Base-by-base conservation (phyloP, 371 early-diverging fungal genomes). In the Encephalitozoon intestinalis region DNA sequence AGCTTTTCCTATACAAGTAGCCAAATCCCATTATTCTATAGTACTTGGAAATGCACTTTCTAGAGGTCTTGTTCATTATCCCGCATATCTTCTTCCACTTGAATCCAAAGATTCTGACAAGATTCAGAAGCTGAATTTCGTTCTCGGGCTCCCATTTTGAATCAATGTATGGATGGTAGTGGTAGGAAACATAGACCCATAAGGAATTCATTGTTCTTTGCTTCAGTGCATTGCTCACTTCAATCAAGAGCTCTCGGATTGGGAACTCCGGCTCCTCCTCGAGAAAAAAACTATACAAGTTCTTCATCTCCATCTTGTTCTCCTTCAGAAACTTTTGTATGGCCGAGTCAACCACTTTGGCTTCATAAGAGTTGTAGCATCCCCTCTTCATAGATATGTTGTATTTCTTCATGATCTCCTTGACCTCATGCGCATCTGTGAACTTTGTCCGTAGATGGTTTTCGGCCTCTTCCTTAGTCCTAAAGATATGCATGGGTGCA, bases 11-110 rank as follows among this genome's bases (percentile, higher is more conserved):
- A 18, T 37, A 34, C 28, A 58, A 15, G 31, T 58, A 58, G 2
- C 18, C 21, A 28, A 34, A 58, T 21, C 58, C 58, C 58, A 58
- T 58, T 30, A 58, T 58, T 12, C 58, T 30, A 34, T 58, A 58
- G 34, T 58, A 58, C 18, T 28, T 58, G n/a, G 30, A 34, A 34
- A 58, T 58, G n/a, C 58, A 58, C 34, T 58, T 58, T 18, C 58
- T 30, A 11, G 58, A 58, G 58, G 34, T 58, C 58, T 58, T 58
- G 58, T 58, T 58, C 58, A 58, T 58, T 31, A 58, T 58, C 21
- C 58, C 58, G 18, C 58, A 58, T 58, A 58, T 58, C 28, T 58
- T 34, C 58, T 58, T 58, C 58, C 58, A 58, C 28, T 18, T 30
- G 58, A 58, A 58, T 11, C 58, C 58, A 58, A 58, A 34, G 4